These are phyloP conservation scores for Pleoardoris graminearum DNA, from an alignment of 2,329 filamentous ascomycete genomes.

Conservation along the genomic window DNA sequence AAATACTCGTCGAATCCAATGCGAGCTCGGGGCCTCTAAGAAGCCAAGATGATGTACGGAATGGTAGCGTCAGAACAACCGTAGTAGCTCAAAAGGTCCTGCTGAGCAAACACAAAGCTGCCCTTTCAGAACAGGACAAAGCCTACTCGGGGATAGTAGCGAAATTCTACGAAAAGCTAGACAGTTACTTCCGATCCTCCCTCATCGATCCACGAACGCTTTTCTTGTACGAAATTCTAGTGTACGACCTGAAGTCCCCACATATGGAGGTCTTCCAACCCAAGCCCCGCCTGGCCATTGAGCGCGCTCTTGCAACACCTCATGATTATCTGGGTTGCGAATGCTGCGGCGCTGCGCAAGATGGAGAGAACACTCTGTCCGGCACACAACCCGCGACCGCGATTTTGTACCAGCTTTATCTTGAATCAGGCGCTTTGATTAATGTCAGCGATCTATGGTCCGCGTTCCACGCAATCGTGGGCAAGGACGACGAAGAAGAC, in stretches of 20 bases:
- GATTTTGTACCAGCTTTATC: slow-evolving; percentile 76
- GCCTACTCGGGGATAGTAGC: slow-evolving; percentile 70
- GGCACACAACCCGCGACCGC: slow-evolving; percentile 70
- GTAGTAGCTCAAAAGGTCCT: slow-evolving; percentile 81
- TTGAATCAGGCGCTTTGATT: slow-evolving; percentile 75
- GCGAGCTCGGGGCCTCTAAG: slow-evolving; percentile 55
- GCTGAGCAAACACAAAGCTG: slow-evolving; percentile 72
- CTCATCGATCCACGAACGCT: slow-evolving; percentile 57
- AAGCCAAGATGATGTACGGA: slow-evolving; percentile 74
- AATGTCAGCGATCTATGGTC: slow-evolving; percentile 81
- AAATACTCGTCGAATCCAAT: slow-evolving; percentile 28
- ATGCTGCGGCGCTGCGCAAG: slow-evolving; percentile 61
- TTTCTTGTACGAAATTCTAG: slow-evolving; percentile 71
- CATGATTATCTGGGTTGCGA: slow-evolving; percentile 77
- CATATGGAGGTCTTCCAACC: slow-evolving; percentile 76
- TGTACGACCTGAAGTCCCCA: slow-evolving; percentile 73
- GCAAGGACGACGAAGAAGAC: slow-evolving; percentile 53
- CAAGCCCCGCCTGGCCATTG: slow-evolving; percentile 69
- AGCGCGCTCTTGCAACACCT: slow-evolving; percentile 71
- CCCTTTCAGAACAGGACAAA: slow-evolving; percentile 70
- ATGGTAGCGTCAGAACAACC: slow-evolving; percentile 72
- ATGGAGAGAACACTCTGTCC: slow-evolving; percentile 51
- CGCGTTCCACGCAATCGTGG: slow-evolving; percentile 70
- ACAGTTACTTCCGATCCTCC: slow-evolving; percentile 50
- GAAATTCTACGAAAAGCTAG: slow-evolving; percentile 56